Percentiles rank a stretch among this genome's conserved stretches.
These are phyloP conservation scores for Globisporangium ultimum DNA, from an alignment of 352 stramenopile genomes.

Conservation along the genomic window DNA sequence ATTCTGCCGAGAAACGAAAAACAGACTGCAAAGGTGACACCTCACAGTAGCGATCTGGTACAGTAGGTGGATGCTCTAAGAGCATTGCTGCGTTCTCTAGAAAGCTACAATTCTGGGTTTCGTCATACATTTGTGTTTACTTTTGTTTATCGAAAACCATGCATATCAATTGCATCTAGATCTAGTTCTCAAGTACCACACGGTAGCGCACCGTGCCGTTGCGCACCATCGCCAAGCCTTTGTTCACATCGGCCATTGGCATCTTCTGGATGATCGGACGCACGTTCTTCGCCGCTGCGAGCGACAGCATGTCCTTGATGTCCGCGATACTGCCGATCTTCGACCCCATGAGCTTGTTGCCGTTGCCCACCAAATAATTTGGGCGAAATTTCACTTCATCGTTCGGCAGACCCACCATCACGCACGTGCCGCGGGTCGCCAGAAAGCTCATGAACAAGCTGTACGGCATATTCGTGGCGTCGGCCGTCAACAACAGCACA, in stretches of 20 bases:
- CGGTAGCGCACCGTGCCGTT: conserved; percentile 38
- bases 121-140: too few species aligned
- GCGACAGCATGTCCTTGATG: not conserved
- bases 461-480: too few species aligned
- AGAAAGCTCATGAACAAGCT: too few species aligned
- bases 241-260: not conserved
- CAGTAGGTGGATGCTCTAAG: too few species aligned
- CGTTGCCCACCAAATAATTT: too few species aligned
- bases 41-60: conserved; percentile 7
- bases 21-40: conserved; percentile 3
- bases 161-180: conserved; percentile 12
- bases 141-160: too few species aligned
- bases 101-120: too few species aligned
- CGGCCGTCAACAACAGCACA: not conserved
- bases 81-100: too few species aligned
- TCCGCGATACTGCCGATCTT: too few species aligned
- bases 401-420: conserved; percentile 7
- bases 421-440: not conserved
- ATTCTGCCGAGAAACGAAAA: too few species aligned
- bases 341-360: too few species aligned
- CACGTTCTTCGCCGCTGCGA: not conserved
- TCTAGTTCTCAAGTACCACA: too few species aligned
- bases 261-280: not conserved
- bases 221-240: conserved; percentile 30
- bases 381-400: not conserved